These are phyloP conservation scores for Falciphora oryzae DNA, from an alignment of 2,329 filamentous ascomycete species.

Conservation along the genomic window DNA sequence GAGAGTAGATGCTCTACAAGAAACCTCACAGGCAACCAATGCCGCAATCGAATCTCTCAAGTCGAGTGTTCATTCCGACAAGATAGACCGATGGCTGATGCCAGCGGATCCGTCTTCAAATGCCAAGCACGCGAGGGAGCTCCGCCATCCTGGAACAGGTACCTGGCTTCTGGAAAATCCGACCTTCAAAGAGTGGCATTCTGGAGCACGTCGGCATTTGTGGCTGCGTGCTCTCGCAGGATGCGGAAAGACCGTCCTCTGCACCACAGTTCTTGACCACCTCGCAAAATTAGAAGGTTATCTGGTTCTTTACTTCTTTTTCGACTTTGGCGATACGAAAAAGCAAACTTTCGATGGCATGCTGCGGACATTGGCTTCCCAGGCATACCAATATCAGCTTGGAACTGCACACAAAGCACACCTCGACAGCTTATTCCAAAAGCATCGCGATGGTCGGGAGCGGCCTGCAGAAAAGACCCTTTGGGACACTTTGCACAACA, in stretches of 20 bases:
- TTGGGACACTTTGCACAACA: too few relatives aligned
- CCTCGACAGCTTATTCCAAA: not conserved
- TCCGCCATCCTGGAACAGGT: not conserved
- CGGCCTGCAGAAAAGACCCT: not conserved
- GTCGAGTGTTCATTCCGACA: not conserved
- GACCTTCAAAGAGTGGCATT: not conserved
- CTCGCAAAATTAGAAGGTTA: too few relatives aligned
- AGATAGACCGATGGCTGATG: not conserved
- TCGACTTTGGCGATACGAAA: not conserved
- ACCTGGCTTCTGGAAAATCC: not conserved
- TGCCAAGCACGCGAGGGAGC: not conserved
- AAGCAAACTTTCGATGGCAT: not conserved
- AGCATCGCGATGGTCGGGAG: not conserved
- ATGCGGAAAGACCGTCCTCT: constrained; percentile 2
- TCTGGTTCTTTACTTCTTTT: too few relatives aligned
- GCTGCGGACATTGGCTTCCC: not conserved
- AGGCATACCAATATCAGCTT: not conserved
- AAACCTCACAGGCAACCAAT: constrained; percentile 3
- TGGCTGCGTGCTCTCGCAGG: not conserved
- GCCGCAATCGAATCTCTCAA: constrained; percentile 5
- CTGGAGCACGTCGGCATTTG: not conserved
- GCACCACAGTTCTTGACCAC: not conserved
- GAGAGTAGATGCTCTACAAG: too few relatives aligned
- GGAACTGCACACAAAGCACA: not conserved
- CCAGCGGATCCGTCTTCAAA: constrained; percentile 2